Evolutionary conservation across 805 yeast species (phyloP).

Genomic region (Saturnispora quitensis): DNA sequence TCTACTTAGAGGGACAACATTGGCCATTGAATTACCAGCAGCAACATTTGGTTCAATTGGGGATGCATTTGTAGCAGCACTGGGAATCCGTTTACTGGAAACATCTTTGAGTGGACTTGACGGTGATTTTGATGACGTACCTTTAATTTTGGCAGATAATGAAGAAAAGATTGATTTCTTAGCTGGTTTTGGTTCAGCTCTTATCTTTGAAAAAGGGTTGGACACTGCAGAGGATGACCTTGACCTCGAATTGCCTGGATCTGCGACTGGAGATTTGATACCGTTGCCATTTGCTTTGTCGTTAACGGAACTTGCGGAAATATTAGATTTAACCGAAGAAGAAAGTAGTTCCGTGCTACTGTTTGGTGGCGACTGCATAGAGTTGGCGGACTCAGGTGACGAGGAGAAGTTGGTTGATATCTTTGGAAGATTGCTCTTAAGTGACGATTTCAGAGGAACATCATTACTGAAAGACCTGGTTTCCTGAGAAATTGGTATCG

Average conservation of each 20-base stretch:
- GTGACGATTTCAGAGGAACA: slow-evolving; percentile 12
- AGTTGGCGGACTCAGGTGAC: neutral
- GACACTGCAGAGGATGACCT: slow-evolving; percentile 9
- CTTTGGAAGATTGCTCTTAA: slow-evolving; percentile 2
- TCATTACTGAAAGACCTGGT: neutral
- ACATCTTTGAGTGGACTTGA: neutral
- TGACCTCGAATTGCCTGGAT: slow-evolving; percentile 5
- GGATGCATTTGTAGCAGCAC: neutral
- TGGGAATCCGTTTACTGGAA: neutral
- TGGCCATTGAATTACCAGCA: neutral
- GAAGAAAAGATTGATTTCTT: slow-evolving; percentile 27
- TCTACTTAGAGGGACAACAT: neutral
- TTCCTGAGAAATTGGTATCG: slow-evolving; percentile 2
- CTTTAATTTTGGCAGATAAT: slow-evolving; percentile 27
- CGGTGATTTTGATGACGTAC: slow-evolving; percentile 10
- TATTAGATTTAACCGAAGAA: slow-evolving; percentile 8
- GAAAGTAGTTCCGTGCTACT: slow-evolving; percentile 2
- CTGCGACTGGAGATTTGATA: neutral
- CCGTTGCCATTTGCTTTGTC: neutral
- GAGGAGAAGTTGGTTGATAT: neutral
- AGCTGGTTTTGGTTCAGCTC: slow-evolving; percentile 9
- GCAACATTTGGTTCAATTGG: neutral
- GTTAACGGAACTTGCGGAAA: neutral
- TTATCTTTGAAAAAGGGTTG: slow-evolving; percentile 2
- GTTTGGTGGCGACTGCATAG: neutral